Evolutionary conservation across 208 protist species (phyloP), one percentile per base, ranked within the genome.

Genomic region (Leishmania martiniquensis): DNA sequence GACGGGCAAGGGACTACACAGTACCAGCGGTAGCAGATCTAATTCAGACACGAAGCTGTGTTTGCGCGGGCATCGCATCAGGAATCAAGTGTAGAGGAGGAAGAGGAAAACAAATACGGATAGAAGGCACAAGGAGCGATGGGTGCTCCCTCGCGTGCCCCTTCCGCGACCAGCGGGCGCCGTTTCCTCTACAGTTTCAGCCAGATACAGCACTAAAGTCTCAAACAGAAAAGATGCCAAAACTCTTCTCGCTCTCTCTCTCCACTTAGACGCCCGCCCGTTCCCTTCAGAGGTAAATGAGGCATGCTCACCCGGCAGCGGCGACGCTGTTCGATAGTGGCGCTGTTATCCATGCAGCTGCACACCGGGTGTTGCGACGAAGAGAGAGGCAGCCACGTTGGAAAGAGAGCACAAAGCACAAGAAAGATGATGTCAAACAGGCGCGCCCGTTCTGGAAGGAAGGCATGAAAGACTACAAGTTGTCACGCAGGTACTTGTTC

Each of bases 401-500:
- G 67, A 72, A 72, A 32, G 68, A 57, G 49, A 37, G 68, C 20
- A 42, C 65, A 32, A 47, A 51, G 51, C 17, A 25, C 25, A 69
- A 29, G 7, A 4, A 69, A 32, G 65, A 69, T 10, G 42, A 47
- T 22, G 25, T 51, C 65, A 2, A 47, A 51, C 7, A 34, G 47
- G 42, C 44, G 63, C 25, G 37, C 32, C 42, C 42, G n/a, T 22
- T 57, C n/a, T 2, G 6, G 10, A 42, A 57, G 3, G 68, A 39
- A 32, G 7, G 25, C 20, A 15, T 22, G 37, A 44, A 49, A 60
- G 2, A 32, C 70, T 74, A 97, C 54, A 97, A 72, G 75, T 94
- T 95, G 20, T 96, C 91, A 49, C 89, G 89, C 55, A 97, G 84
- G 76, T 95, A 96, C 71, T 94, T 91, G 87, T 96, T 97, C 54